A percentile compares a stretch with the other conserved stretches of the same genome.
phyloP scores from a whole-genome alignment of 352 stramenopile species.

The Globisporangium abappressorium region DNA sequence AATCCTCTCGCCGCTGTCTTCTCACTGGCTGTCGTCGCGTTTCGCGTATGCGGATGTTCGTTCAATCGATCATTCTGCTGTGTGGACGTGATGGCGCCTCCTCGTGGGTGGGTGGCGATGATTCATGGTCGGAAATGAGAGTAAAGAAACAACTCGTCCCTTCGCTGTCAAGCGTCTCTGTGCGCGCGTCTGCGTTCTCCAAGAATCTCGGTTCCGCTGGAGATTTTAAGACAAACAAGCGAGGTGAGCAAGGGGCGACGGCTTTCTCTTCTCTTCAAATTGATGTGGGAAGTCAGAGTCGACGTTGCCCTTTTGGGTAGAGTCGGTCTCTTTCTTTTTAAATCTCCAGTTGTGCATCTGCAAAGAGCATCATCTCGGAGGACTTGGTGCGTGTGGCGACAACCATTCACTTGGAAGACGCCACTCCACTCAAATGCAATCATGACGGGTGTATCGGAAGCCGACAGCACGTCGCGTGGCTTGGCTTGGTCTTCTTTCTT shows the following conservation, averaged over 20 bases:
- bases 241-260: not conserved
- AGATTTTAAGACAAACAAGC: not conserved
- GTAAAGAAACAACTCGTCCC: constrained; percentile 45
- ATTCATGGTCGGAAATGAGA: constrained; percentile 81
- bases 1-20: constrained; percentile 3
- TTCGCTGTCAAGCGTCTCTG: not conserved
- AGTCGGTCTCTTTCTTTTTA: constrained; percentile 23
- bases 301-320: not conserved
- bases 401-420: constrained; percentile 10
- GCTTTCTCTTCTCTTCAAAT: constrained; percentile 85
- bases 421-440: constrained; percentile 87
- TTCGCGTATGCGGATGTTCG: not conserved
- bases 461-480: constrained; percentile 11
- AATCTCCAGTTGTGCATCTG: constrained; percentile 73
- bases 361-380: constrained; percentile 64
- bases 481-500: not conserved
- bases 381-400: constrained; percentile 80
- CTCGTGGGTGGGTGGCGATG: not conserved
- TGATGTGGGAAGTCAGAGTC: constrained; percentile 43
- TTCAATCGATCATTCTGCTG: not conserved
- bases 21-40: not conserved
- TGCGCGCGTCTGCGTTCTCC: not conserved
- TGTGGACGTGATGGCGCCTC: not conserved
- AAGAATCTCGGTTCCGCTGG: constrained; percentile 2
- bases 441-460: constrained; percentile 80